Base-by-base conservation (phyloP, 1,284 basidiomycete genomes). In the Moniliophthora roreri region DNA sequence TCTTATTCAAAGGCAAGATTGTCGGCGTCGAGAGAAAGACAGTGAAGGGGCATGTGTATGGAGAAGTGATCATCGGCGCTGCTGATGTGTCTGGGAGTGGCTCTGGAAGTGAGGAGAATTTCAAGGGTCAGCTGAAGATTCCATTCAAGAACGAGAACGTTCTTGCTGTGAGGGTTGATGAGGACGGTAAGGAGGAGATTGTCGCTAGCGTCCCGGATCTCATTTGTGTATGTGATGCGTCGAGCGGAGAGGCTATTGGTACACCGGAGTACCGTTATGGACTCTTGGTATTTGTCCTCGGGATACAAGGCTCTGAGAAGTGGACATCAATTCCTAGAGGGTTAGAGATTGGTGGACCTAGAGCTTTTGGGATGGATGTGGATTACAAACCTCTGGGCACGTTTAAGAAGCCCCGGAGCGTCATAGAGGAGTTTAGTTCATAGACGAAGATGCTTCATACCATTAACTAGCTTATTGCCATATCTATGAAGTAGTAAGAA, bases 1-100 rank as follows among this genome's bases (percentile, higher is more conserved):
- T 79, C 16, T 57, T 84, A 42, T 83, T 84, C 61, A 66, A 70
- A 16, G 82, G 82, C 7, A 85, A 85, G 69, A 81, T 84, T 39
- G 57, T 75, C 23, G 74, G 77, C 39, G 78, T 84, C 15, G 66
- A 71, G 38, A 65, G 82, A 51, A 69, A 68, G 65, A 70, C 63
- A 15, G 65, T 69, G 54, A 77, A 76, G 53, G 78, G 79, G 1
- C 78, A 80, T 60, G 74, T 75, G 23, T 74, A 78, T 61, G 81
- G 82, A 18, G 71, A 77, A 53, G 74, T 82, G 0, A 70, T 74
- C 15, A 76, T 83, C 51, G 56, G 54, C n/a, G 62, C 69, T 1
- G 62, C 61, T 46, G 67, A 69, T 53, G 64, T 67, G 20, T 49
- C 54, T 6, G 54, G 54, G 24, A 65, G 63, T n/a, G 60, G 58